Evolutionary conservation across 106 monocot genomes (phyloP), one percentile per base, ranked within the genome.

Genomic region (Amphibolis antarctica): DNA sequence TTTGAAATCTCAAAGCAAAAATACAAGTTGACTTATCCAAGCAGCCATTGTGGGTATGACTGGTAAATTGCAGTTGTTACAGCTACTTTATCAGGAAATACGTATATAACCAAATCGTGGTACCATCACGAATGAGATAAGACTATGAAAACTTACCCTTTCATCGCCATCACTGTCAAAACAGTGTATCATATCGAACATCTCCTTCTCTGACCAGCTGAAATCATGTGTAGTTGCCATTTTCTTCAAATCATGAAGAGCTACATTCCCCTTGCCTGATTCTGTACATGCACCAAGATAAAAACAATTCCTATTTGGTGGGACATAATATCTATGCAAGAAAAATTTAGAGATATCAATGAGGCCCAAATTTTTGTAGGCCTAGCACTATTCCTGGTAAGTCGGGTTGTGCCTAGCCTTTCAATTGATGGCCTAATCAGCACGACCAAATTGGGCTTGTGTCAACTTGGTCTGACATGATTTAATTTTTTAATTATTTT

Each of bases 141-240:
- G 25, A 6, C 7, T 26, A 24, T 17, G 25, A 24, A 55, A 12
- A 25, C 24, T 26, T 5, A 85, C 93, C 88, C 83, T 88, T 71
- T 82, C 83, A 75, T 85, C 83, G 60, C 79, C 63, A 58, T 88
- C 77, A 42, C 53, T 81, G 60, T 85, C 82, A 73, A 93, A 93
- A 55, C 21, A 83, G 70, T 78, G 60, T 13, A 93, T 83, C 93
- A 93, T 93, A 44, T 77, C 75, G 22, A 62, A 71, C 44, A 88
- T 81, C 64, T 93, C 93, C 49, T 12, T 43, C 44, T 88, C 83
- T 62, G 80, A 76, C 93, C 93, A 93, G 42, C 21, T 73, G 69
- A 93, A 93, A 68, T 93, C 93, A 83, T 85, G 85, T 64, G 73
- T 63, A 44, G 69, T 29, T 22, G 76, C 85, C 82, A 88, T 72